A percentile compares a stretch with the other conserved stretches of the same genome.
These are phyloP conservation scores for Pythium myriotylum DNA, from an alignment of 352 stramenopile genomes.

Conservation along the genomic window DNA sequence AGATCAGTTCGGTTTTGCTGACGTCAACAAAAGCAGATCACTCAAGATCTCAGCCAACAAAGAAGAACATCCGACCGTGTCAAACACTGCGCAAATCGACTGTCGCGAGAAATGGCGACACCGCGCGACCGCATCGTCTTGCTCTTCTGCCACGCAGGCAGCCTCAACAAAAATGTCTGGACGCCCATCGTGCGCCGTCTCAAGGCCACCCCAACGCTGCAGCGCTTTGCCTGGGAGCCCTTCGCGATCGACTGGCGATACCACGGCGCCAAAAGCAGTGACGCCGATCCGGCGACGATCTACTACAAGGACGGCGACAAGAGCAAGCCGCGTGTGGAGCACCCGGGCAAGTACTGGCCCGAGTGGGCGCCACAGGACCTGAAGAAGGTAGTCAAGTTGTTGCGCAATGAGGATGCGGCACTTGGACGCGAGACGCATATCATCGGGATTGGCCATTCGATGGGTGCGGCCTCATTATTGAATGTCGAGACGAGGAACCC, in stretches of 20 bases:
- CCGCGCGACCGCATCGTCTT: constrained; percentile 24
- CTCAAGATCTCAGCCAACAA: too few species aligned
- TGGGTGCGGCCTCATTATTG: constrained; percentile 22
- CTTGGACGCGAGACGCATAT: constrained; percentile 8
- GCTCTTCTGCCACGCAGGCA: constrained; percentile 47
- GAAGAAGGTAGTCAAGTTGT: background rate
- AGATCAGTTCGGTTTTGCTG: too few species aligned
- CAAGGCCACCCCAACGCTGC: constrained; percentile 27
- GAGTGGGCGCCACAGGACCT: constrained; percentile 17
- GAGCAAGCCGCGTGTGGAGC: constrained; percentile 25
- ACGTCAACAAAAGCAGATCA: too few species aligned
- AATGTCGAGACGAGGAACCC: constrained; percentile 12
- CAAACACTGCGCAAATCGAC: too few species aligned
- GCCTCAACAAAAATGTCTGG: constrained; percentile 49
- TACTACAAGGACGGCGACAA: constrained; percentile 21
- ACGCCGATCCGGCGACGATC: constrained; percentile 22
- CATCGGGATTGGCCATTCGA: constrained; percentile 25
- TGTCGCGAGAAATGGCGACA: background rate
- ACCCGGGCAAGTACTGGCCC: constrained; percentile 20
- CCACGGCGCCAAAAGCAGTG: constrained; percentile 37
- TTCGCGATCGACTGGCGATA: constrained; percentile 42
- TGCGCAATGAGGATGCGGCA: constrained; percentile 9
- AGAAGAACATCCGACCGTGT: too few species aligned
- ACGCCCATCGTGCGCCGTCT: constrained; percentile 40
- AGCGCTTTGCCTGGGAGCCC: constrained; percentile 22